Conservation (phyloP, 495 filamentous ascomycete genomes). For the Elaphomyces granulatus region DNA sequence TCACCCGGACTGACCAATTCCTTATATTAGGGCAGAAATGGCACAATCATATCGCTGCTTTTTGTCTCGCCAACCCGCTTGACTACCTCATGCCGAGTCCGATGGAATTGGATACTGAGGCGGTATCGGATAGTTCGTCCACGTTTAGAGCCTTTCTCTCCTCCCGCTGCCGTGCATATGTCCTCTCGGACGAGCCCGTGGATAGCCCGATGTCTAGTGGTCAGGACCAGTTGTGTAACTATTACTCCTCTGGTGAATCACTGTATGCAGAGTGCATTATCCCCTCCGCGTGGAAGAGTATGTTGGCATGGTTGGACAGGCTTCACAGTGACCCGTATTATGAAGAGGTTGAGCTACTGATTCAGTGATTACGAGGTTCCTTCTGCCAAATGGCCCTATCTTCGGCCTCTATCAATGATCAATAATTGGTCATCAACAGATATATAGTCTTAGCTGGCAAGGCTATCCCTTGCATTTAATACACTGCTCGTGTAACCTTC, state of each 20-base stretch:
- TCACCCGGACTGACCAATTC: slow-evolving; percentile 2
- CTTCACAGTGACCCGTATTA: slow-evolving; percentile 20
- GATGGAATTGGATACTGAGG: neutral
- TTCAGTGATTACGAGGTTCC: no score
- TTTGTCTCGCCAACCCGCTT: slow-evolving; percentile 23
- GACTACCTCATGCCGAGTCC: slow-evolving; percentile 3
- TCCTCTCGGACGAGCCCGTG: slow-evolving; percentile 32
- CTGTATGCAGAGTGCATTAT: slow-evolving; percentile 29
- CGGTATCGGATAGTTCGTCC: slow-evolving; percentile 7
- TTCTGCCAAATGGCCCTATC: no score
- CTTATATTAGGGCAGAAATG: slow-evolving; percentile 21
- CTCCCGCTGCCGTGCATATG: slow-evolving; percentile 46
- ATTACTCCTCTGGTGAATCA: slow-evolving; percentile 31
- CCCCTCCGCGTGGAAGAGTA: slow-evolving; percentile 20
- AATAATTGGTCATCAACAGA: no score
- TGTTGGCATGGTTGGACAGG: slow-evolving; percentile 30
- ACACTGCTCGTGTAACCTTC: no score
- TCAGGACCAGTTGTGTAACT: slow-evolving; percentile 29
- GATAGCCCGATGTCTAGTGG: slow-evolving; percentile 34
- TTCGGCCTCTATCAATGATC: no score
- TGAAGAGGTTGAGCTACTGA: slow-evolving; percentile 9
- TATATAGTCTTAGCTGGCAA: no score
- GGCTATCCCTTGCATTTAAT: no score
- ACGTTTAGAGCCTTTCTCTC: slow-evolving; percentile 25
- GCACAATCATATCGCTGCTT: slow-evolving; percentile 19